phyloP scores from a whole-genome alignment of 805 yeast genomes.

The Yarrowia sp. region DNA sequence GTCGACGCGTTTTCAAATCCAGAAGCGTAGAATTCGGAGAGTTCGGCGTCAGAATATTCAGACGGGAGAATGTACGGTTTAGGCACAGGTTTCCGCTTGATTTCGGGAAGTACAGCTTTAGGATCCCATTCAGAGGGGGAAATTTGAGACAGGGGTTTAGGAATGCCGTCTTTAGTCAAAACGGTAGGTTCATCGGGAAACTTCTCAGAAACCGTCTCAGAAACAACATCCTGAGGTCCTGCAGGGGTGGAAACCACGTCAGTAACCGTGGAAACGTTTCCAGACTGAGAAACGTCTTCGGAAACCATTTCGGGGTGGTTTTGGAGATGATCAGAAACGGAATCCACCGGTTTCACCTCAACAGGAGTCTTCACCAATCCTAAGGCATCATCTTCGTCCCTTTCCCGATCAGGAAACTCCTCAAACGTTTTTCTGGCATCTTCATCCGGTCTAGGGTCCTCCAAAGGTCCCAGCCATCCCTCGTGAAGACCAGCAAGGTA shows the following conservation, averaged over 20 bases:
- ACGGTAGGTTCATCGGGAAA: too few relatives aligned
- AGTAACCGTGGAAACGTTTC: background rate
- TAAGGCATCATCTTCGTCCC: slow-evolving; percentile 41
- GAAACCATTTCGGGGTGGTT: background rate
- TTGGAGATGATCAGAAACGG: background rate
- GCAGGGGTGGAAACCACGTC: background rate
- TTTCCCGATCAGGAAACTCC: slow-evolving; percentile 43
- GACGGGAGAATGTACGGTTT: slow-evolving; percentile 68
- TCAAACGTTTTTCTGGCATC: background rate
- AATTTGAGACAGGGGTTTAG: slow-evolving; percentile 6
- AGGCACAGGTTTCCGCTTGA: slow-evolving; percentile 57
- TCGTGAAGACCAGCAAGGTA: slow-evolving; percentile 90
- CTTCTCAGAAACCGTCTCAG: background rate
- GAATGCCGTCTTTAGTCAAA: too few relatives aligned
- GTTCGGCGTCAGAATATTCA: slow-evolving; percentile 60
- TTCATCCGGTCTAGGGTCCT: slow-evolving; percentile 52
- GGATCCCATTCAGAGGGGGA: slow-evolving; percentile 18
- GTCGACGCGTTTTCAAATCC: slow-evolving; percentile 26
- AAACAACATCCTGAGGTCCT: background rate
- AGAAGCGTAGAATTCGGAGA: slow-evolving; percentile 64
- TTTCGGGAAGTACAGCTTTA: slow-evolving; percentile 43
- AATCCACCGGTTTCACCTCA: background rate
- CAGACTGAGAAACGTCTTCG: background rate
- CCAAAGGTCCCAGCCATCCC: slow-evolving; percentile 91
- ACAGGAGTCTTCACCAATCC: slow-evolving; percentile 4